Percentiles rank a stretch among this genome's conserved stretches.
phyloP scores from a whole-genome alignment of 257 asterid genomes.

The Solanum appendiculatum region DNA sequence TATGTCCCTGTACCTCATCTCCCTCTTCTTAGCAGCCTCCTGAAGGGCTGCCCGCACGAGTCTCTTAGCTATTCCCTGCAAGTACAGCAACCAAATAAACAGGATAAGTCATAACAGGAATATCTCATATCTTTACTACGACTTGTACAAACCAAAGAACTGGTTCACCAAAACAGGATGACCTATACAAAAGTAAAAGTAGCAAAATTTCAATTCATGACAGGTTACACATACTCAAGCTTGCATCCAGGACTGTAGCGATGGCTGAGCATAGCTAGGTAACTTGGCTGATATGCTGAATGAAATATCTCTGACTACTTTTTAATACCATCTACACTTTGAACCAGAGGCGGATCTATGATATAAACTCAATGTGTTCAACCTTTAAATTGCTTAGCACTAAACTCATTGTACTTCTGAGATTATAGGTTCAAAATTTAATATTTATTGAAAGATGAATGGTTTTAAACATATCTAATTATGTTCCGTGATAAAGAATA shows the following conservation, averaged over 20 bases:
- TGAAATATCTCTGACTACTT: not conserved
- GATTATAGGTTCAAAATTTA: not conserved
- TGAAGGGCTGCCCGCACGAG: constrained; percentile 77
- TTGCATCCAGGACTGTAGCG: not conserved
- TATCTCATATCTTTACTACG: not conserved
- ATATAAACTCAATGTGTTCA: not conserved
- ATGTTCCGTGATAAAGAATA: not conserved
- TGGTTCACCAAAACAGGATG: not conserved
- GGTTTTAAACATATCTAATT: not conserved
- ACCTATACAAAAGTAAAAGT: not conserved
- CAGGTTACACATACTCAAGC: not conserved
- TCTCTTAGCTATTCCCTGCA: constrained; percentile 93
- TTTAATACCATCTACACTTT: not conserved
- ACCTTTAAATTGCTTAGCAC: not conserved
- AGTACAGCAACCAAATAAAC: not conserved
- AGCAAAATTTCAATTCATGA: not conserved
- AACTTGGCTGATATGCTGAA: not conserved
- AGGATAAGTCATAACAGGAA: not conserved
- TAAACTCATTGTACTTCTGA: not conserved
- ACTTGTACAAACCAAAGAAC: not conserved
- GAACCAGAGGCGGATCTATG: not conserved
- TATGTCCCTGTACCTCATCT: constrained; percentile 67
- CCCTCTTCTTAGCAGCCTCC: constrained; percentile 92
- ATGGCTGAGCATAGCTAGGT: not conserved
- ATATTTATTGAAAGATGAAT: not conserved